phyloP scores from a whole-genome alignment of 345 rosid genomes.

The Eucalyptus camaldulensis region DNA sequence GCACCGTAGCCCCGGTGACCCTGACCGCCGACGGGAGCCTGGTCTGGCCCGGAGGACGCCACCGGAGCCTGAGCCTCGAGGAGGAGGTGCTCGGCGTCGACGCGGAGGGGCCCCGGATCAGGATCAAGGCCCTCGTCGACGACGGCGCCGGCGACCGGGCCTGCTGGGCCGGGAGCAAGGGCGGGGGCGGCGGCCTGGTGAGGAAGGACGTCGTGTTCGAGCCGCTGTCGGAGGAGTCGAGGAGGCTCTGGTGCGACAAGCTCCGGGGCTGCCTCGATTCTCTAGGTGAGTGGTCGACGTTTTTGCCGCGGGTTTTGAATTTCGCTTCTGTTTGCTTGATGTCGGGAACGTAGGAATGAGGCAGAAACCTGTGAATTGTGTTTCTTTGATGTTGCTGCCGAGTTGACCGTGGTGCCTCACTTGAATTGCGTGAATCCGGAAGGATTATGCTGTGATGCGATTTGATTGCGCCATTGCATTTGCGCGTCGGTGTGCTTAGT shows the following conservation, averaged over 20 bases:
- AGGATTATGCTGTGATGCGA: not conserved
- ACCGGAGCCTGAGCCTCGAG: slow-evolving; percentile 26
- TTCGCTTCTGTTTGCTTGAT: not conserved
- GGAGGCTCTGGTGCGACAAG: slow-evolving; percentile 44
- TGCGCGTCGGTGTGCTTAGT: not conserved
- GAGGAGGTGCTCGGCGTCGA: slow-evolving; percentile 60
- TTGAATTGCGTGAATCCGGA: not conserved
- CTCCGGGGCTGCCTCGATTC: slow-evolving; percentile 45
- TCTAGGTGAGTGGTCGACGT: slow-evolving; percentile 27
- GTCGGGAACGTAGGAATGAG: not conserved
- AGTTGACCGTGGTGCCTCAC: not conserved
- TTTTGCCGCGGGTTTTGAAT: not conserved
- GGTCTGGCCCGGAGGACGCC: slow-evolving; percentile 30
- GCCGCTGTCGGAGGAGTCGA: slow-evolving; percentile 46
- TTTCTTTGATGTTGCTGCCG: not conserved
- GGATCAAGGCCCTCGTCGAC: slow-evolving; percentile 35
- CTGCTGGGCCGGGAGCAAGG: slow-evolving; percentile 31
- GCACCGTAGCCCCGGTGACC: slow-evolving; percentile 15
- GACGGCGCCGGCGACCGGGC: slow-evolving; percentile 17
- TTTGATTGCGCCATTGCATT: not conserved
- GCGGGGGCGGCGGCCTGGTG: slow-evolving; percentile 17
- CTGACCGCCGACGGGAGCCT: slow-evolving; percentile 48
- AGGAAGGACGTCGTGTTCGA: slow-evolving; percentile 74
- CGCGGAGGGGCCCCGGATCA: slow-evolving; percentile 38
- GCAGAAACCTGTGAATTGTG: not conserved